Base-by-base conservation (phyloP, 306 rosid species). In the Vicia villosa region DNA sequence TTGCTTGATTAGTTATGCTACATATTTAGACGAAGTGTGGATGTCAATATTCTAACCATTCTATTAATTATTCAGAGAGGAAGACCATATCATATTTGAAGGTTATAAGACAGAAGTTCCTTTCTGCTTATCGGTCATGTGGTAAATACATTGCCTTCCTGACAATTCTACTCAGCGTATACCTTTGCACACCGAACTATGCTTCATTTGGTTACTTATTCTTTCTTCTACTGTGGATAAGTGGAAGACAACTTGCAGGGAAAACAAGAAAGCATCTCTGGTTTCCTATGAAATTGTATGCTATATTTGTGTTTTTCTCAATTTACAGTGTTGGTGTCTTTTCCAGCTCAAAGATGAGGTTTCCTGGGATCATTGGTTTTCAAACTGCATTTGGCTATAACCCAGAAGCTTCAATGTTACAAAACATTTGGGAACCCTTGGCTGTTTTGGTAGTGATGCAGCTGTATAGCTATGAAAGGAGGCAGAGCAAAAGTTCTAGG, bases 391-490 rank as follows among this genome's bases (percentile, higher is more conserved):
- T 92, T 59, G 98, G 98, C 20, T 92, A 84, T 74, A 66, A 89
- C 66, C 79, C 88, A 30, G 73, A 73, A 77, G 91, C 83, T 64
- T 86, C 98, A 69, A 62, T 54, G 71, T 77, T 87, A 72, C 77
- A 79, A 73, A 92, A 89, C 74, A 74, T 86, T 57, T 84, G 92
- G 91, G 87, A 88, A 70, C 85, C 98, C 56, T 74, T 92, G 72
- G 96, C 98, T 66, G 92, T 89, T 62, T 75, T 92, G 85, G 73
- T 89, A 73, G 96, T 89, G 74, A 89, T 92, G 98, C 96, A 92
- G 73, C 89, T 92, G 79, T 87, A 87, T 72, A 87, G 95, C 86
- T 89, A 92, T 65, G 98, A 87, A 74, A 92, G 95, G 84, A 82
- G 91, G 80, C 85, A 82, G 83, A 92, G 91, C 82, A 87, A 46